These are phyloP conservation scores for Westerdykella sp. DNA, from an alignment of 2,329 filamentous ascomycete species.

Conservation along the genomic window DNA sequence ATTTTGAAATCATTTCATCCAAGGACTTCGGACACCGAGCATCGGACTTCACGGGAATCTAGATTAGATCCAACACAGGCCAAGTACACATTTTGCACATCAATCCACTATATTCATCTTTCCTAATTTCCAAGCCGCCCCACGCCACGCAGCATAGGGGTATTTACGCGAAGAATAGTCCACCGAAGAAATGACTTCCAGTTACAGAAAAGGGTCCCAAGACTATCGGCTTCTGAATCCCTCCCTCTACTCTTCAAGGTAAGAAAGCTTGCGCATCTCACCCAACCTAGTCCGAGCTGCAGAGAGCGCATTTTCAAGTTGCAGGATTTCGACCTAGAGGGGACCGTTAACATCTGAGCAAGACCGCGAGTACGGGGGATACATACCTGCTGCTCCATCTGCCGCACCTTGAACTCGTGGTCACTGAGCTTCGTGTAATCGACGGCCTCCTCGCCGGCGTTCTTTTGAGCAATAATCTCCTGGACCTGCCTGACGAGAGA, in stretches of 20 bases:
- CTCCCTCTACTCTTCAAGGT: slow-evolving; percentile 46
- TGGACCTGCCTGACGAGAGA: slow-evolving; percentile 89
- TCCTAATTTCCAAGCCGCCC: too few relatives aligned
- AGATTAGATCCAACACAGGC: too few relatives aligned
- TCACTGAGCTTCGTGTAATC: slow-evolving; percentile 84
- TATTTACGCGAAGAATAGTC: neutral
- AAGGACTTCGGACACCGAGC: too few relatives aligned
- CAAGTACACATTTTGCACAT: too few relatives aligned
- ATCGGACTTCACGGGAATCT: too few relatives aligned
- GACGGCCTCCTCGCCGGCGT: slow-evolving; percentile 71
- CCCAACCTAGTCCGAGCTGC: slow-evolving; percentile 76
- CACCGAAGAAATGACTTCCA: neutral
- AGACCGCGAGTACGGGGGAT: neutral
- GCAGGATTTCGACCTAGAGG: slow-evolving; percentile 83
- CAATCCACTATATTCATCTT: too few relatives aligned
- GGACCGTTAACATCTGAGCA: slow-evolving; percentile 9
- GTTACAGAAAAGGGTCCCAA: neutral
- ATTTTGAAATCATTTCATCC: too few relatives aligned
- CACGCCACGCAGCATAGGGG: neutral
- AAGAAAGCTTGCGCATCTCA: slow-evolving; percentile 97
- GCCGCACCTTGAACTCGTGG: slow-evolving; percentile 95
- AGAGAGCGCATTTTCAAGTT: slow-evolving; percentile 81
- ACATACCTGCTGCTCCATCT: slow-evolving; percentile 98
- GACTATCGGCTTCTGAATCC: neutral
- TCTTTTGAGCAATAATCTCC: slow-evolving; percentile 82